Evolutionary conservation across 1,139 yeast genomes (phyloP).

Genomic region (Pneumocystis carinii): DNA sequence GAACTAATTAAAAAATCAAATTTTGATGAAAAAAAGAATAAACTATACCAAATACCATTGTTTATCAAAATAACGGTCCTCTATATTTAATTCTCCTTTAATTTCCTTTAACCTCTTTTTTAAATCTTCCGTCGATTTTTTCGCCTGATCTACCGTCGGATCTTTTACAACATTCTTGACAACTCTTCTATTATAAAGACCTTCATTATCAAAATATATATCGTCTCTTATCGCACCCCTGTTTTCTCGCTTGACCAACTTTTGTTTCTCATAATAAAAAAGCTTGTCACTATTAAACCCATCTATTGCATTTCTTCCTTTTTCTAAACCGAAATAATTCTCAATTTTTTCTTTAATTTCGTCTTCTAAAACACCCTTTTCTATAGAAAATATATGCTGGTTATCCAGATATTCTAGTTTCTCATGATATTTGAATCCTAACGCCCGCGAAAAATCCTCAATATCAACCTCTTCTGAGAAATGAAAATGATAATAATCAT

Average conservation of each 20-base stretch:
- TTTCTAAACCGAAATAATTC: conserved; percentile 1
- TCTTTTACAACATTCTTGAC: conserved; percentile 15
- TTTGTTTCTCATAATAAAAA: conserved; percentile 13
- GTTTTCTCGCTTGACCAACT: conserved; percentile 4
- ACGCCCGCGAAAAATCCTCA: conserved; percentile 8
- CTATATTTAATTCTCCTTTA: conserved; percentile 41
- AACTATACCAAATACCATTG: conserved; percentile 73
- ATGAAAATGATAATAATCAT: conserved; percentile 6
- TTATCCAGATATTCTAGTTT: conserved; percentile 21
- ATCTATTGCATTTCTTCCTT: background rate
- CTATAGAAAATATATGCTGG: conserved; percentile 23
- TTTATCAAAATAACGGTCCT: conserved; percentile 61
- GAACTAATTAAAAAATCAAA: conserved; percentile 19
- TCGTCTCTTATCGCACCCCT: conserved; percentile 11
- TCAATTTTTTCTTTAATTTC: conserved; percentile 1
- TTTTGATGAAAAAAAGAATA: background rate
- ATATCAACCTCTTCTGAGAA: conserved; percentile 1
- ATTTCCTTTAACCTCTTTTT: conserved; percentile 14
- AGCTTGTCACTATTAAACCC: conserved; percentile 10
- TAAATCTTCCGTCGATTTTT: no score
- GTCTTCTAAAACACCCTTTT: conserved; percentile 12
- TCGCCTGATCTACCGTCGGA: no score
- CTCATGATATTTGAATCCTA: conserved; percentile 23
- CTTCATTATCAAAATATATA: background rate
- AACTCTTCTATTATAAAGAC: background rate